Evolutionary conservation across 2,329 filamentous ascomycete species (phyloP), one percentile per base, ranked within the genome.

Genomic region (Colletotrichum lini): DNA sequence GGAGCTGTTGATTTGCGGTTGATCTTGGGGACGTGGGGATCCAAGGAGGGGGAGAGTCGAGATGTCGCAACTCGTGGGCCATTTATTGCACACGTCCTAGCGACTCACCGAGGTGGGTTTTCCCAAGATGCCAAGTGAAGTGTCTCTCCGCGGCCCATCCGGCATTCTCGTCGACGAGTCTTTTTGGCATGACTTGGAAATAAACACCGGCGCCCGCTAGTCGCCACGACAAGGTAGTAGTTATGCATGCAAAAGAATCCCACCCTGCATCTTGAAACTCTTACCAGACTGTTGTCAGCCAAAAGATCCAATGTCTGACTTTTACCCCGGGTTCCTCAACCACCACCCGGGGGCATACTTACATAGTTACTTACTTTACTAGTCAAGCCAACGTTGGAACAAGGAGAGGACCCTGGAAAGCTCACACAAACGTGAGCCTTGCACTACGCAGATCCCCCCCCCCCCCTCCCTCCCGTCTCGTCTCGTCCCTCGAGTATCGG

Each of bases 91-190:
- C 5, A n/a, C 35, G 8, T 45, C 8, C 38, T 6, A 13, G 18
- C 45, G 44, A 58, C 58, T 60, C 58, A n/a, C 65, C 52, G 58
- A 63, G 30, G 58, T 71, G 45, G 58, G 67, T 30, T 30, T 30
- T 30, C 61, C 23, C 53, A 23, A n/a, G 44, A 42, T 30, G 38
- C 47, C 61, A 45, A 53, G 45, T 30, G 5, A 8, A 30, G 10
- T 40, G 13, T 23, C 23, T 35, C 52, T 35, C 40, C 26, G 42
- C n/a, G 12, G 56, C 1, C 49, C 30, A 35, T 21, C 44, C 50
- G 26, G 44, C 52, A 57, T 57, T 30, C 21, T 13, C 12, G 1
- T 18, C 21, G 26, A 9, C 8, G 23, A 30, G 40, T 9, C 9
- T 23, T 23, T 30, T 12, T 9, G 44, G 54, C 49, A 68, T 12